phyloP scores from a whole-genome alignment of 179 eudicot species.

The Beta lomatogona region DNA sequence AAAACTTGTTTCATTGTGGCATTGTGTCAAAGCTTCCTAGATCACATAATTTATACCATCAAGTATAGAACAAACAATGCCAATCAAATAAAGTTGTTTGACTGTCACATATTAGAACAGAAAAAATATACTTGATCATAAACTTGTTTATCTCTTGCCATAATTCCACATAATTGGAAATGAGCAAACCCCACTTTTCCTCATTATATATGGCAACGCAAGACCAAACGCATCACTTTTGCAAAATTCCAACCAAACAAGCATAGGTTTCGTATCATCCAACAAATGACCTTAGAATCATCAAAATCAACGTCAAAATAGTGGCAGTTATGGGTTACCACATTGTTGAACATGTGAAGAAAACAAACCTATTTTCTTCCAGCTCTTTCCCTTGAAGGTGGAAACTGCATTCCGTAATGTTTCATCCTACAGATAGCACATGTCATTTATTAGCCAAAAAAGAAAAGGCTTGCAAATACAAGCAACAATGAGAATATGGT shows the following conservation, averaged over 20 bases:
- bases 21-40: too few species aligned
- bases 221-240: background rate
- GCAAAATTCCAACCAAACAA: background rate
- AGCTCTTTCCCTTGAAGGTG: slow-evolving; percentile 73
- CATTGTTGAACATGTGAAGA: background rate
- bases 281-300: background rate
- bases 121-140: too few species aligned
- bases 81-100: too few species aligned
- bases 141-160: background rate
- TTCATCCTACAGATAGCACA: slow-evolving; percentile 64
- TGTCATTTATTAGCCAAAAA: background rate
- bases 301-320: background rate
- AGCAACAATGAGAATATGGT: background rate
- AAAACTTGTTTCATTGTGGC: too few species aligned
- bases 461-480: background rate
- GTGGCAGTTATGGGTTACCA: background rate
- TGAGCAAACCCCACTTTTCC: background rate
- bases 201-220: background rate
- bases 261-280: background rate
- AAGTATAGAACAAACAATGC: too few species aligned
- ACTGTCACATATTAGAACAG: too few species aligned
- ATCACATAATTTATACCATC: too few species aligned
- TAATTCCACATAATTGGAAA: background rate
- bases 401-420: slow-evolving; percentile 81
- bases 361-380: slow-evolving; percentile 90